phyloP scores from a whole-genome alignment of 2,329 filamentous ascomycete genomes.

The Escovopsis sp. region DNA sequence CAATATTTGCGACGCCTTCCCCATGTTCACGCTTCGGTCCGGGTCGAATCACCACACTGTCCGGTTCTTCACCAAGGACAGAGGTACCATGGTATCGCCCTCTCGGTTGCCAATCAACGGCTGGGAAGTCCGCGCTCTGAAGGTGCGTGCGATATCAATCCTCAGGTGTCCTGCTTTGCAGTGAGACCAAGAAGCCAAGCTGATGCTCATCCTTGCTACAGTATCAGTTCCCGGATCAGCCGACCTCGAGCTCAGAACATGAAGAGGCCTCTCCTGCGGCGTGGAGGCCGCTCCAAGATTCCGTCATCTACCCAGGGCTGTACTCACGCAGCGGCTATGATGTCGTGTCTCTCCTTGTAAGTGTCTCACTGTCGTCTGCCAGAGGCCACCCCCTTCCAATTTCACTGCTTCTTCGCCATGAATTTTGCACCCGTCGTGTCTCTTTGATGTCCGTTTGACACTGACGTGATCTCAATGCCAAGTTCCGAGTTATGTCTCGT shows the following conservation, averaged over 20 bases:
- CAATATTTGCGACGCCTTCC: no score
- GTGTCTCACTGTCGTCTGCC: slow-evolving; percentile 8
- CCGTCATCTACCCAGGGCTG: slow-evolving; percentile 40
- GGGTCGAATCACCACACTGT: not conserved
- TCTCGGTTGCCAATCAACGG: slow-evolving; percentile 15
- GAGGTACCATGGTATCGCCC: slow-evolving; percentile 5
- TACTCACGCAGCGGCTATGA: slow-evolving; percentile 42
- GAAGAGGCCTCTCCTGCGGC: not conserved
- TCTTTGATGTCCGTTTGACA: not conserved
- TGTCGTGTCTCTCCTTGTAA: slow-evolving; percentile 40
- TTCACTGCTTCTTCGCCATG: no score
- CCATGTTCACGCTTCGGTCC: not conserved
- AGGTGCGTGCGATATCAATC: slow-evolving; percentile 16
- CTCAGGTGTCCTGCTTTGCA: not conserved
- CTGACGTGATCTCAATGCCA: not conserved
- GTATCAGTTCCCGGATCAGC: slow-evolving; percentile 8
- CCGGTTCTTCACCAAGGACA: not conserved
- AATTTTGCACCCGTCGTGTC: not conserved
- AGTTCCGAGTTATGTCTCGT: slow-evolving; percentile 51
- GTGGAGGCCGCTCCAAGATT: slow-evolving; percentile 22
- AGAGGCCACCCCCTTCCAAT: no score
- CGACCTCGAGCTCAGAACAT: not conserved
- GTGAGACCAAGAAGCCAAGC: not conserved
- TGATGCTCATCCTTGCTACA: slow-evolving; percentile 2
- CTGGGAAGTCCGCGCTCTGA: slow-evolving; percentile 21